Base-by-base conservation (phyloP, 2,329 filamentous ascomycete genomes). In the Neoarthrinium moseri region DNA sequence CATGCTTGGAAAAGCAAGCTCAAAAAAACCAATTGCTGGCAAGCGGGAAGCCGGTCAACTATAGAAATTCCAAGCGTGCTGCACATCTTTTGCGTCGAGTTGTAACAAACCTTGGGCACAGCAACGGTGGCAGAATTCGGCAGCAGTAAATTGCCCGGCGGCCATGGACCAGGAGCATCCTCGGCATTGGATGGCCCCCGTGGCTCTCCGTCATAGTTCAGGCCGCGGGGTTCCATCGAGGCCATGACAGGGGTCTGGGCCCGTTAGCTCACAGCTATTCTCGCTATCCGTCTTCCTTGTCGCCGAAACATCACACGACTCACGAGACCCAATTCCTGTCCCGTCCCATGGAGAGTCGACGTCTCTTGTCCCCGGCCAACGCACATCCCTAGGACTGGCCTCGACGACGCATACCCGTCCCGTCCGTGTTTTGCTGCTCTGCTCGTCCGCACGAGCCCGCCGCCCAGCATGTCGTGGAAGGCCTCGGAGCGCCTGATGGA, bases 401-500 rank as follows among this genome's bases (percentile, higher is more conserved):
- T 35, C 21, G 20, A 44, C 13, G 20, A 35, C 32, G 24, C 11
- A 26, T 21, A n/a, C 13, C 3, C 21, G 11, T 22, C n/a, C 26
- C 32, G n/a, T n/a, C n/a, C n/a, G n/a, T n/a, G n/a, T n/a, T 17
- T 6, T 44, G 21, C 36, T 24, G 35, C 20, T 32, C 18, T 18
- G 41, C 41, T 38, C 36, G 44, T 32, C 37, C 30, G n/a, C 6
- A 26, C 44, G 35, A 34, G 36, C 46, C 40, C 45, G 43, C 26
- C 51, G 53, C 58, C 63, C 72, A 76, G 62, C 68, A 96, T 96
- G 91, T 88, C 88, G 77, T 97, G 92, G 92, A 96, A 86, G 76
- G 87, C 86, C 67, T 87, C 88, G 53, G 87, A 91, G 70, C 81
- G 83, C 73, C 73, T 97, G 84, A 94, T 96, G 89, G 87, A 94